These are phyloP conservation scores for Cucurbitaria berberidis DNA, from an alignment of 2,329 filamentous ascomycete species.

Conservation along the genomic window DNA sequence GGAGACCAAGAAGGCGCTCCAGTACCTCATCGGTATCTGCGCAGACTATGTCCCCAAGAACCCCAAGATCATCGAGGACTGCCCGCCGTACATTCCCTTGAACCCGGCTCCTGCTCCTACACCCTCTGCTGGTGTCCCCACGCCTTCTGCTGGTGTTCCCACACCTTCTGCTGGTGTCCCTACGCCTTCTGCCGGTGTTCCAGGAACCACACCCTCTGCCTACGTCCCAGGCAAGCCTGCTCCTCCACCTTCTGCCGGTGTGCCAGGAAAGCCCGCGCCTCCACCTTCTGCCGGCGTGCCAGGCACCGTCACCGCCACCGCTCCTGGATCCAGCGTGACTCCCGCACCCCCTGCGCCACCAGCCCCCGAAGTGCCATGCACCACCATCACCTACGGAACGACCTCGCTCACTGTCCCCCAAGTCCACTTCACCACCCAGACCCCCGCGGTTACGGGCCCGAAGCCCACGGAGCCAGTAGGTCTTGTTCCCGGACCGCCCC, in stretches of 20 bases:
- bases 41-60: constrained; percentile 75
- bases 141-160: constrained; percentile 22
- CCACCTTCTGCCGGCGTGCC: constrained; percentile 22
- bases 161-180: constrained; percentile 22
- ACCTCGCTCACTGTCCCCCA: constrained; percentile 56
- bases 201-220: constrained; percentile 17
- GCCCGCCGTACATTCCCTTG: constrained; percentile 64
- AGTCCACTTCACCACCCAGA: constrained; percentile 52
- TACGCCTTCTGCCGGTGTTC: constrained; percentile 22
- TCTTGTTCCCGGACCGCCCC: constrained; percentile 44
- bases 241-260: constrained; percentile 25
- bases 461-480: constrained; percentile 42
- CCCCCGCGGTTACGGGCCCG: constrained; percentile 34
- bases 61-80: constrained; percentile 82
- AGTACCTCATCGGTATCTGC: constrained; percentile 92
- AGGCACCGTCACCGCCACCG: not conserved
- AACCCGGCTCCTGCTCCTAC: constrained; percentile 36
- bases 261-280: too few relatives aligned
- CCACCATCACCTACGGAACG: constrained; percentile 52
- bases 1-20: constrained; percentile 72
- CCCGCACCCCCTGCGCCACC: constrained; percentile 8
- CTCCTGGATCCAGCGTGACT: not conserved
- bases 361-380: constrained; percentile 28
- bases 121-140: constrained; percentile 19
- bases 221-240: constrained; percentile 11